Percentiles rank a stretch among this genome's conserved stretches.
Evolutionary conservation across 179 eudicot genomes (phyloP).

Genomic region (Silene coronaria): DNA sequence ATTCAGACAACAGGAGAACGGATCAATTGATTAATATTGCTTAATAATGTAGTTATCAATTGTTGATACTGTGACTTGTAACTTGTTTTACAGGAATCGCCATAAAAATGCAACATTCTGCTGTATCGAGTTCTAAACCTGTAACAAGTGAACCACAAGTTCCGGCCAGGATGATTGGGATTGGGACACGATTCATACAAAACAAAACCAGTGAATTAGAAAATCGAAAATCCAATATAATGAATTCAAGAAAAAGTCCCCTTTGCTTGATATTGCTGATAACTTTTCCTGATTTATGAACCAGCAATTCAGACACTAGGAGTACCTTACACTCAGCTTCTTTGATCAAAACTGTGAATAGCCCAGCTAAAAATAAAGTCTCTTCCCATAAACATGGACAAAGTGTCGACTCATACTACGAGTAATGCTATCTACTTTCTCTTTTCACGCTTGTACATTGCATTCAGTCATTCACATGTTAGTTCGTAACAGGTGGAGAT

Average conservation of each 20-base stretch:
- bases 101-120: background rate
- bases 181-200: background rate
- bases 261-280: constrained; percentile 3
- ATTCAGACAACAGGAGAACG: background rate
- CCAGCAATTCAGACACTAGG: constrained; percentile 1
- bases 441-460: background rate
- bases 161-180: no score
- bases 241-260: background rate
- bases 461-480: background rate
- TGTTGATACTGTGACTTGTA: no score
- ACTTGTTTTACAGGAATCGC: background rate
- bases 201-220: background rate
- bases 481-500: background rate
- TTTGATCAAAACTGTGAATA: background rate
- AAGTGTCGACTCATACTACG: background rate
- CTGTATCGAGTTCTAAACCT: background rate
- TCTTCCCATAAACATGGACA: background rate
- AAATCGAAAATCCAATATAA: no score
- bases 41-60: no score
- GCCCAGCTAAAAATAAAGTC: background rate
- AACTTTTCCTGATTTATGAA: background rate
- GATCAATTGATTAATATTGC: no score
- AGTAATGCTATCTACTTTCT: no score
- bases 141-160: no score
- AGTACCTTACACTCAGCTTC: constrained; percentile 14